Evolutionary conservation across 352 stramenopile genomes (phyloP), one percentile per base, ranked within the genome.

Genomic region (Phytophthora podocarpi): DNA sequence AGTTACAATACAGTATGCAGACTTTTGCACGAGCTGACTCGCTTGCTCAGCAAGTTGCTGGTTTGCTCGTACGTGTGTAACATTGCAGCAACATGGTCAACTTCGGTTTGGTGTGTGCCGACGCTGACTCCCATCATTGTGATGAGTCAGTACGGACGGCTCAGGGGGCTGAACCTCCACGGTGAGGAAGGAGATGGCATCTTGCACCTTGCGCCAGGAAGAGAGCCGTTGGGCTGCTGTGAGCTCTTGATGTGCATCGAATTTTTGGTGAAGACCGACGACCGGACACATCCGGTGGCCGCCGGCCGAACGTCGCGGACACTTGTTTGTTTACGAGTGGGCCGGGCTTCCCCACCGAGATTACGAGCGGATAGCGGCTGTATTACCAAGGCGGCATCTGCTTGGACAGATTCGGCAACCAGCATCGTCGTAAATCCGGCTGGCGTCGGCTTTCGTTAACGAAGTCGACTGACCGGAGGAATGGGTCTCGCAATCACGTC

Each of bases 121-220:
- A 13, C 31, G 10, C 37, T 53, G 57, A 40, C 30, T 60, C 47
- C 46, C 39, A 18, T 26, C 39, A 28, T n/a, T 34, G 16, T 30
- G 43, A 62, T 67, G 59, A 67, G 59, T 67, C 59, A 67, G 41
- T 60, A 7, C 5, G 16, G n/a, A n/a, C n/a, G n/a, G n/a, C n/a
- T n/a, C n/a, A n/a, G n/a, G n/a, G n/a, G n/a, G n/a, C n/a, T n/a
- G n/a, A n/a, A n/a, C n/a, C n/a, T n/a, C n/a, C n/a, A n/a, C n/a
- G n/a, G n/a, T n/a, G n/a, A n/a, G n/a, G n/a, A n/a, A n/a, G n/a
- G n/a, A n/a, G n/a, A n/a, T n/a, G n/a, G n/a, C n/a, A n/a, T n/a
- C 26, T 47, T 21, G 40, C 40, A 30, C 23, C 20, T 46, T 18
- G n/a, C 13, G 21, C 42, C 23, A 46, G 9, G 4, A 12, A 39